Percentiles rank a stretch among this genome's conserved stretches.
Evolutionary conservation across 495 filamentous ascomycete genomes (phyloP).

Genomic region (Neurospora sp.): DNA sequence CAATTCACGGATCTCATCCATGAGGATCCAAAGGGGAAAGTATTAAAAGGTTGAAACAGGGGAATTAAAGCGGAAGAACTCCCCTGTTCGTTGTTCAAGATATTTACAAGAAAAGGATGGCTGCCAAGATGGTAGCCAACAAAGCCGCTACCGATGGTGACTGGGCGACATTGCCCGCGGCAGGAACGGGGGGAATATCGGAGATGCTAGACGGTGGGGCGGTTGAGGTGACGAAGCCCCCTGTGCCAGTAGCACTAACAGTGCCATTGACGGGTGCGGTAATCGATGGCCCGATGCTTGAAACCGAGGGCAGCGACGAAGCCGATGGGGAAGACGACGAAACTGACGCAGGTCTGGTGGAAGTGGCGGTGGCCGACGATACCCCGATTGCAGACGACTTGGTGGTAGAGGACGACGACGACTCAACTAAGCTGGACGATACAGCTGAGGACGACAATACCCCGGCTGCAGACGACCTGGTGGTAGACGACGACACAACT

Average conservation of each 20-base stretch:
- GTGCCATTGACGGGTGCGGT: not conserved
- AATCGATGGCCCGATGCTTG: not conserved
- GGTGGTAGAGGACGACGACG: not conserved
- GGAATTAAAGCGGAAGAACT: slow-evolving; percentile 1
- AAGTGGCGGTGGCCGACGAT: not conserved
- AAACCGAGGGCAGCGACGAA: not conserved
- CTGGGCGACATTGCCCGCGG: not conserved
- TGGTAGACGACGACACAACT: not conserved
- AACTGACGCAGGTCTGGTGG: not conserved
- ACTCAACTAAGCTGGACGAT: too few relatives aligned
- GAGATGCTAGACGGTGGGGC: not conserved
- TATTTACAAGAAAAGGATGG: not conserved
- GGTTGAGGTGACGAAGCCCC: not conserved
- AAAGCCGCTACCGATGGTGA: not conserved
- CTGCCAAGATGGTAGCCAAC: not conserved
- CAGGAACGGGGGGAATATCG: not conserved
- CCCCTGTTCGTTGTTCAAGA: not conserved
- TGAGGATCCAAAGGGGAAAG: not conserved
- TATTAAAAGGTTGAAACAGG: not conserved
- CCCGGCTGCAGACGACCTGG: not conserved
- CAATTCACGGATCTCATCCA: not conserved
- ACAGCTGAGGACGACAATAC: too few relatives aligned
- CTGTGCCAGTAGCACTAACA: not conserved
- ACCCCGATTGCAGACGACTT: not conserved
- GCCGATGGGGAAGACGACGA: not conserved